phyloP scores from a whole-genome alignment of 768 basidiomycete species.

The Tulasnella sp. region DNA sequence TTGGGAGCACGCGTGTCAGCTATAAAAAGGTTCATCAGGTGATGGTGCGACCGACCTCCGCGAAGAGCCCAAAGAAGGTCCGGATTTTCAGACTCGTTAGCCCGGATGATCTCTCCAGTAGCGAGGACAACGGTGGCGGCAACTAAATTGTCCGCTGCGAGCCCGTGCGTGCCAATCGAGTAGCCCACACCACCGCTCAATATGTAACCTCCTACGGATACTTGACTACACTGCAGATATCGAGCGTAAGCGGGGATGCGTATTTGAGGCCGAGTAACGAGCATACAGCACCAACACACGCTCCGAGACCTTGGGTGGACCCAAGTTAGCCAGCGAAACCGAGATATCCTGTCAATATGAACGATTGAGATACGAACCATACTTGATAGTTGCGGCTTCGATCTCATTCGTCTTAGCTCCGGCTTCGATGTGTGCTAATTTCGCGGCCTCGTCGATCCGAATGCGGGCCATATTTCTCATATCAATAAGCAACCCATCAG shows the following conservation, averaged over 20 bases:
- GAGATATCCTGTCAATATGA: neutral
- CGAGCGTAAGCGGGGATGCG: neutral
- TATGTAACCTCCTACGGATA: neutral
- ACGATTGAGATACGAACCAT: neutral
- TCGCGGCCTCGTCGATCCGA: neutral
- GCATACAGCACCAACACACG: neutral
- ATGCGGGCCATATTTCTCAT: conserved; percentile 6
- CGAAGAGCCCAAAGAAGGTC: conserved; percentile 27
- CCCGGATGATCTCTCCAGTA: conserved; percentile 16
- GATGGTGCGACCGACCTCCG: neutral
- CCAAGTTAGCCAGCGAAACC: neutral
- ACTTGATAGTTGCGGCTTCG: neutral
- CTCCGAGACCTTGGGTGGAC: neutral
- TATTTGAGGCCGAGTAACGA: neutral
- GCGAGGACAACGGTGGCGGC: conserved; percentile 24
- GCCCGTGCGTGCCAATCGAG: conserved; percentile 6
- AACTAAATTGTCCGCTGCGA: conserved; percentile 25
- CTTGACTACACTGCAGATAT: conserved; percentile 3
- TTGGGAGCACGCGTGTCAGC: neutral
- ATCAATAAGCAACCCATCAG: conserved; percentile 18
- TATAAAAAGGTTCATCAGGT: neutral
- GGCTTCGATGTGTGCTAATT: conserved; percentile 7
- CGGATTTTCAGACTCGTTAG: conserved; percentile 9
- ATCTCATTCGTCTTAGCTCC: neutral
- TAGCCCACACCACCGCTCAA: conserved; percentile 18